These are phyloP conservation scores for Nidularia sp. DNA, from an alignment of 768 basidiomycete genomes.

Conservation along the genomic window DNA sequence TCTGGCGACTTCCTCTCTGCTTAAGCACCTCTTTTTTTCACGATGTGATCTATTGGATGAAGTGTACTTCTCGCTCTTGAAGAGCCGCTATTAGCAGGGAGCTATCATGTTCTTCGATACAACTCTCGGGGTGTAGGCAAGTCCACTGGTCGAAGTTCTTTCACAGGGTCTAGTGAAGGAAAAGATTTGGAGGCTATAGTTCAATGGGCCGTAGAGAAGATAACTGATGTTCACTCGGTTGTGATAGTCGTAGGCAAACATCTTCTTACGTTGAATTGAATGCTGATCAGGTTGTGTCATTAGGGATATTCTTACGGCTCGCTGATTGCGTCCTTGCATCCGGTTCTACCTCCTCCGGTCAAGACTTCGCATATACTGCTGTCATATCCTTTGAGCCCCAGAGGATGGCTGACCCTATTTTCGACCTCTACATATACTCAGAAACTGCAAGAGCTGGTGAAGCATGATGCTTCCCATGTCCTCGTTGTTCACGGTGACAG, in stretches of 20 bases:
- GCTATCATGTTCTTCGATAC: conserved; percentile 62
- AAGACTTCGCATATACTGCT: conserved; percentile 64
- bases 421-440: conserved; percentile 47
- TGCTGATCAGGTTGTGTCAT: conserved; percentile 7
- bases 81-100: conserved; percentile 32
- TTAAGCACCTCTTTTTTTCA: not conserved
- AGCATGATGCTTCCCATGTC: conserved; percentile 41
- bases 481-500: conserved; percentile 63
- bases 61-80: conserved; percentile 45
- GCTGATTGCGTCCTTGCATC: conserved; percentile 65
- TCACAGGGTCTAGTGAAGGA: conserved; percentile 69
- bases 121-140: conserved; percentile 77
- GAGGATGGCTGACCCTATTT: conserved; percentile 69
- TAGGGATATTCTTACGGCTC: conserved; percentile 85
- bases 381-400: conserved; percentile 72
- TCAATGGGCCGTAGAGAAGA: conserved; percentile 42
- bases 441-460: conserved; percentile 46
- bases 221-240: conserved; percentile 42
- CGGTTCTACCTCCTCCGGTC: conserved; percentile 43
- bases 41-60: conserved; percentile 7
- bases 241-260: conserved; percentile 52
- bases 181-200: conserved; percentile 66
- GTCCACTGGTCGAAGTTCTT: conserved; percentile 69
- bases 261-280: not conserved
- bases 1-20: conserved; percentile 7